Evolutionary conservation across 345 rosid species (phyloP).

Genomic region (Citropsis articulata): DNA sequence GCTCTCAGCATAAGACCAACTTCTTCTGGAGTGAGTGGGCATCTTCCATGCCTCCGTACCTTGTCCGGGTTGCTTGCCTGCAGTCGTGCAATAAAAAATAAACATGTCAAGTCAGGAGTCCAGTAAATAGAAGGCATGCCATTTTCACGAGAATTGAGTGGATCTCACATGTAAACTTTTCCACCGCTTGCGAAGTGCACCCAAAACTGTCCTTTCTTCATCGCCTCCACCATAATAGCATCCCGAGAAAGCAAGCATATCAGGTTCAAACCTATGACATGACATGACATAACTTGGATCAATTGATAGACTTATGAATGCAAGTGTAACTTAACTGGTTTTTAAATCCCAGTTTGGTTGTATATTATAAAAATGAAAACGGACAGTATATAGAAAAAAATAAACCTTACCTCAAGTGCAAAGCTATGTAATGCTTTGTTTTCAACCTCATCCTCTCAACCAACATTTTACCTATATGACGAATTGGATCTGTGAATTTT

Average conservation of each 20-base stretch:
- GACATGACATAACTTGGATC: constrained; percentile 7
- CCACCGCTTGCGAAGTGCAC: constrained; percentile 83
- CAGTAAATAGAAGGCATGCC: neutral
- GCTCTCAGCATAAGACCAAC: constrained; percentile 91
- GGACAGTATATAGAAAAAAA: neutral
- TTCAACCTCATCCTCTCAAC: constrained; percentile 71
- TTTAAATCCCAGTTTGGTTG: neutral
- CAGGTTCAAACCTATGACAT: constrained; percentile 80
- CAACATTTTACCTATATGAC: constrained; percentile 57
- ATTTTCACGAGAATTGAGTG: neutral
- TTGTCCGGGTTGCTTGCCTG: constrained; percentile 78
- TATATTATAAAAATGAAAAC: neutral
- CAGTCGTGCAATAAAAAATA: constrained; percentile 15
- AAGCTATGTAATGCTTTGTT: constrained; percentile 65
- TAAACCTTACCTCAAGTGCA: constrained; percentile 74
- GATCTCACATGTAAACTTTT: constrained; percentile 70
- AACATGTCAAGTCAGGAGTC: constrained; percentile 5
- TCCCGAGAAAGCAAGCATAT: constrained; percentile 97
- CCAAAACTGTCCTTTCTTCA: constrained; percentile 69
- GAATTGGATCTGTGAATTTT: constrained; percentile 63
- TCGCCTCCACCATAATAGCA: constrained; percentile 93
- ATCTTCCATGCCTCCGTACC: constrained; percentile 75
- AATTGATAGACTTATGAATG: neutral
- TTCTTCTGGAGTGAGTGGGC: constrained; percentile 91
- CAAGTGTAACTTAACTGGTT: neutral